A percentile compares a stretch with the other conserved stretches of the same genome.
phyloP scores from a whole-genome alignment of 2,329 filamentous ascomycete genomes.

The Pseudofabraea citricarpa region DNA sequence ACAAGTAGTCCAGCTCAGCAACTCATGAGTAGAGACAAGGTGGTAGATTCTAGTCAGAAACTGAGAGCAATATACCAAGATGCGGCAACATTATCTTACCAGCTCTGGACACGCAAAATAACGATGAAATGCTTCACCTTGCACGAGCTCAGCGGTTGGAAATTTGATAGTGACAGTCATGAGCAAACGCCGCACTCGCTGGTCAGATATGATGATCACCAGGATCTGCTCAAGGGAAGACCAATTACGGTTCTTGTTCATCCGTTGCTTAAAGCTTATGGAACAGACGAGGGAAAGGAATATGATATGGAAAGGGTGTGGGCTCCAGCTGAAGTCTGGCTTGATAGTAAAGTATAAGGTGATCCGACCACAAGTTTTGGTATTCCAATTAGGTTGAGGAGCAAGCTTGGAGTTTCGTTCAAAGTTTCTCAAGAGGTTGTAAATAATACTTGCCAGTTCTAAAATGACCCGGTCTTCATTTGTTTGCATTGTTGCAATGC shows the following conservation, averaged over 20 bases:
- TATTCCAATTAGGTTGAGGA: no score
- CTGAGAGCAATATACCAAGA: slow-evolving; percentile 7
- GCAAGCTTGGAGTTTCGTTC: no score
- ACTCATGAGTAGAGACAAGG: slow-evolving; percentile 2
- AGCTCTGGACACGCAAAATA: slow-evolving; percentile 14
- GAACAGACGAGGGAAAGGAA: slow-evolving; percentile 14
- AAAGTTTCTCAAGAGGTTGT: no score
- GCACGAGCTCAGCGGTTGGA: not conserved
- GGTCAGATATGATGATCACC: slow-evolving; percentile 9
- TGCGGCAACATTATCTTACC: slow-evolving; percentile 11
- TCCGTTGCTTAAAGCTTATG: slow-evolving; percentile 9
- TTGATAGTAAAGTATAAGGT: slow-evolving; percentile 17
- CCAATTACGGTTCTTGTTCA: slow-evolving; percentile 12
- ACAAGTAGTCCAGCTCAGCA: slow-evolving; percentile 5
- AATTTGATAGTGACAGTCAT: slow-evolving; percentile 6
- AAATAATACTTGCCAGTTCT: no score
- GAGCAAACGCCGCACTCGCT: slow-evolving; percentile 5
- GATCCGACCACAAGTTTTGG: no score
- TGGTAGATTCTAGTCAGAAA: not conserved
- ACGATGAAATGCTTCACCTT: slow-evolving; percentile 6
- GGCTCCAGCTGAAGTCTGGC: slow-evolving; percentile 14
- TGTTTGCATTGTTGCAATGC: no score
- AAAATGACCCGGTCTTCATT: no score
- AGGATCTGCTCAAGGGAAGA: slow-evolving; percentile 8
- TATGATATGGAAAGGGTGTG: slow-evolving; percentile 14